Percentiles rank a stretch among this genome's conserved stretches.
Conservation (phyloP, 2,329 filamentous ascomycete genomes). For the Calonectria multiphialidica region DNA sequence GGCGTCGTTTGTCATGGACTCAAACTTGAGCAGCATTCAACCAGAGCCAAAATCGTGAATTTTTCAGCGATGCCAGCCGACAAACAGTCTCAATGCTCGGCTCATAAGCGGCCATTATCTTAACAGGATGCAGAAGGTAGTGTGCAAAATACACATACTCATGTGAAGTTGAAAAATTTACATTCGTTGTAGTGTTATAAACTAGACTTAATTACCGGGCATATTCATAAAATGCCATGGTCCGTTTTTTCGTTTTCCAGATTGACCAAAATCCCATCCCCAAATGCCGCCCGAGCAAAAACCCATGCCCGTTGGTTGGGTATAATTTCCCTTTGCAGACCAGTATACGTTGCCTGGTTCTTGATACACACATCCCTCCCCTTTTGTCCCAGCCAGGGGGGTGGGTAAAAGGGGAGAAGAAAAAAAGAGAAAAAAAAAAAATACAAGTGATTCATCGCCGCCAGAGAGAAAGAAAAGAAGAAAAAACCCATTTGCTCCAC, state of each 20-base stretch:
- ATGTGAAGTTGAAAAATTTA: background rate
- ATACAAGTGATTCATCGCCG: too few species aligned
- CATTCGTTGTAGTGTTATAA: background rate
- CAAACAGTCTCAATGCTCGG: too few species aligned
- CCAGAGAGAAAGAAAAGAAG: background rate
- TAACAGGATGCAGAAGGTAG: too few species aligned
- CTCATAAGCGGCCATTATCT: too few species aligned
- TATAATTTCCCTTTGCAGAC: background rate
- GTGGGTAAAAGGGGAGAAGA: too few species aligned
- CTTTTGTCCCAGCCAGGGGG: slow-evolving; percentile 2
- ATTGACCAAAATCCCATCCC: too few species aligned
- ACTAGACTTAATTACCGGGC: slow-evolving; percentile 9
- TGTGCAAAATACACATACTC: too few species aligned
- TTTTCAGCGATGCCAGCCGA: too few species aligned
- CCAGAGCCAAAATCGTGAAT: too few species aligned
- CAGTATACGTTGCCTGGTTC: background rate
- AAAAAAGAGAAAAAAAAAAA: background rate
- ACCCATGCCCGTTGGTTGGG: background rate
- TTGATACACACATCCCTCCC: slow-evolving; percentile 2
- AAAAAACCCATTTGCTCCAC: background rate
- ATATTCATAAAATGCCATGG: background rate
- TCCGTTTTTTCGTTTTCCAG: too few species aligned
- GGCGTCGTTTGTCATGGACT: too few species aligned
- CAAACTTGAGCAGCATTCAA: too few species aligned
- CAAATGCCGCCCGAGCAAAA: background rate